Base-by-base conservation (phyloP, 768 basidiomycete species). In the Saitozyma podzolica region DNA sequence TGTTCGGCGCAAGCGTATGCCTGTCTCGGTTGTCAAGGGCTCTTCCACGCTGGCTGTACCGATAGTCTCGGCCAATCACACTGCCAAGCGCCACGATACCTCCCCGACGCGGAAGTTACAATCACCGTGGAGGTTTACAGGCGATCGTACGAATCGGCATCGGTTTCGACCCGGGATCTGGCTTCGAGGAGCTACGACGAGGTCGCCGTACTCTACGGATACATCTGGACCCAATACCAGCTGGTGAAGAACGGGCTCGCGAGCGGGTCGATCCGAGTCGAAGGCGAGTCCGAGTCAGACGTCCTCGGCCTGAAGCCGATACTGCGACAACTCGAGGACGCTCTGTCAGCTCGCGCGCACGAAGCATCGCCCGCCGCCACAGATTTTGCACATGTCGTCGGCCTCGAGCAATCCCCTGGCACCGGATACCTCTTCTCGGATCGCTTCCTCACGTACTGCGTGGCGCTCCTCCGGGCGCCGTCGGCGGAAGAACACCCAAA, bases 181-280 rank as follows among this genome's bases (percentile, higher is more conserved):
- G 29, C 29, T 29, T 29, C 74, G n/a, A 78, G 76, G 54, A 83
- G 84, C 29, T 86, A 85, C 67, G 91, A 93, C 81, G 90, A 91
- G 68, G 73, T 89, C 7, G 84, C 88, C 0, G 82, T 89, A 8
- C 81, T 85, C 54, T 82, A 83, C 64, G 83, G 85, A 17, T 80
- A 82, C n/a, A 79, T 91, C 7, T 87, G 86, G 83, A 84, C 81
- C 1, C 89, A 92, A 69, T 73, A 86, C 19, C 86, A 89, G 61
- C 83, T 90, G 19, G 77, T 91, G 47, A 82, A 82, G 45, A 87
- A 86, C 66, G 91, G 90, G 1, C 68, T 91, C 13, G 83, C 84
- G 0, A 78, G 86, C 41, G 87, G 88, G 11, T 86, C 89, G 4
- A 80, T 91, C 56, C 53, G 56, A 3, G 42, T 58, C 10, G 41